Percentiles rank a stretch among this genome's conserved stretches.
Evolutionary conservation across 768 basidiomycete genomes (phyloP).

Genomic region (Psilocybe azurescens): DNA sequence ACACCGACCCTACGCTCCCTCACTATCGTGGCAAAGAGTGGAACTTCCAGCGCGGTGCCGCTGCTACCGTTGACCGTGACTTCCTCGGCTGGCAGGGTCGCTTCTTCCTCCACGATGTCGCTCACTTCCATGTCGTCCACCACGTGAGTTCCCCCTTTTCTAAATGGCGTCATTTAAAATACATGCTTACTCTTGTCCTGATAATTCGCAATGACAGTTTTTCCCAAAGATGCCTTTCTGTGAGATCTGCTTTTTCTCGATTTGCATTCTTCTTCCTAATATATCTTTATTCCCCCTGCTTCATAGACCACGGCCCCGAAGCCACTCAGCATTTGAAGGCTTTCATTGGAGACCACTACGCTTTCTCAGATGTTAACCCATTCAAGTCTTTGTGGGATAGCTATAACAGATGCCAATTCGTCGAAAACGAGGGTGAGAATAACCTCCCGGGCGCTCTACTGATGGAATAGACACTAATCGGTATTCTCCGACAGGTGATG

Average conservation of each 20-base stretch:
- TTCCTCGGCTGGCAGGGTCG: conserved; percentile 69
- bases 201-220: conserved; percentile 43
- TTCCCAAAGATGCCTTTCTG: conserved; percentile 68
- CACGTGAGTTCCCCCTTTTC: conserved; percentile 43
- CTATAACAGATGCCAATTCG: conserved; percentile 62
- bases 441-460: background rate
- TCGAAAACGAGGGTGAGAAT: conserved; percentile 55
- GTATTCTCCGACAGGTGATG: conserved; percentile 33
- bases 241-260: conserved; percentile 27
- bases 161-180: background rate
- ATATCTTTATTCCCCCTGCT: conserved; percentile 6
- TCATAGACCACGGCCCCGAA: conserved; percentile 52
- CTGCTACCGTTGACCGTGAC: conserved; percentile 61
- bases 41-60: conserved; percentile 67
- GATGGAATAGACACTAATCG: background rate
- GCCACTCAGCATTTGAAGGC: conserved; percentile 54
- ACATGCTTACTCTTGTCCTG: conserved; percentile 2
- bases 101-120: conserved; percentile 71
- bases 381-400: conserved; percentile 57
- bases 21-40: conserved; percentile 63
- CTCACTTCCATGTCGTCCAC: conserved; percentile 68
- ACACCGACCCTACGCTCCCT: conserved; percentile 62
- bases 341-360: conserved; percentile 58
- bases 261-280: background rate
- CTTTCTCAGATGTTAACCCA: conserved; percentile 41